A percentile compares a stretch with the other conserved stretches of the same genome.
These are phyloP conservation scores for Xylaria palmicola DNA, from an alignment of 495 filamentous ascomycete species.

Conservation along the genomic window DNA sequence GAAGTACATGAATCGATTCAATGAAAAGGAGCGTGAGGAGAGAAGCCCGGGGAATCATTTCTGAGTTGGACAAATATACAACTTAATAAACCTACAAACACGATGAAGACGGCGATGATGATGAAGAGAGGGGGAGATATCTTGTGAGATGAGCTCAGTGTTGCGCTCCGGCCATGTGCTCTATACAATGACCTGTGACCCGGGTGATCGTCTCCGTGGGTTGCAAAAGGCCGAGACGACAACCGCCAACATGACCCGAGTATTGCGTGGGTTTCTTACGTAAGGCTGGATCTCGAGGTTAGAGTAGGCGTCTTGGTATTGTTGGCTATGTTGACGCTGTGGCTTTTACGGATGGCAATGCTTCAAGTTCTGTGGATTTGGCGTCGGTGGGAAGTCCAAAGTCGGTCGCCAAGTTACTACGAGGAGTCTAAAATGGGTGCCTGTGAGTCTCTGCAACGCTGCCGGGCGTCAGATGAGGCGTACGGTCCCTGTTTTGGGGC, in stretches of 20 bases:
- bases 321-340: not conserved
- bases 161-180: conserved; percentile 15
- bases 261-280: conserved; percentile 2
- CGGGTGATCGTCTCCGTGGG: not conserved
- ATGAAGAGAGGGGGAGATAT: conserved; percentile 6
- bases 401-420: not conserved
- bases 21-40: not conserved
- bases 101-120: not conserved
- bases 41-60: not conserved
- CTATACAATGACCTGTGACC: conserved; percentile 9
- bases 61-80: not conserved
- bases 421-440: not conserved
- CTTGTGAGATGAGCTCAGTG: conserved; percentile 46
- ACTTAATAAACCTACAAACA: not conserved
- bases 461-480: not conserved
- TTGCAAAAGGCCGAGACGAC: conserved; percentile 9
- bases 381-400: not conserved
- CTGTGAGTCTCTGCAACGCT: not conserved
- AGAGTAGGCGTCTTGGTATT: not conserved
- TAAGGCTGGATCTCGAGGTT: not conserved
- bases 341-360: not conserved
- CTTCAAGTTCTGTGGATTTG: not conserved
- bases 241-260: conserved; percentile 4
- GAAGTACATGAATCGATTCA: not conserved
- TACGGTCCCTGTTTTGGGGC: not conserved